Evolutionary conservation across 2,329 filamentous ascomycete species (phyloP), one percentile per base, ranked within the genome.

Genomic region (Colletotrichum chrysophilum): DNA sequence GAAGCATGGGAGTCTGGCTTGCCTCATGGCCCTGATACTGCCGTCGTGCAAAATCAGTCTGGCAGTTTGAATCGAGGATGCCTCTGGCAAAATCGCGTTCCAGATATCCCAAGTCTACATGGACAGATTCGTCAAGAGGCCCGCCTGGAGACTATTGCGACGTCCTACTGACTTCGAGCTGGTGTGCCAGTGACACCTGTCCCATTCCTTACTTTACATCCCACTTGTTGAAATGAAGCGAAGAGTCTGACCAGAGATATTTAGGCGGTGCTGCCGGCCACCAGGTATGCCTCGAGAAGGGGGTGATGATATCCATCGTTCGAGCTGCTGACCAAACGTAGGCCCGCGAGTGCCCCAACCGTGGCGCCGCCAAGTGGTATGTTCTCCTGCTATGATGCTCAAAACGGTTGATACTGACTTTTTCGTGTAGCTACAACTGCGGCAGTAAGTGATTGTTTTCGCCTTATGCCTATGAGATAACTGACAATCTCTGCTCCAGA

Each of bases 291-390:
- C 24, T n/a, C 28, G 16, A 26, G 43, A 75, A 48, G 43, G 5
- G 60, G 32, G 24, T 61, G 58, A 36, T 38, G 26, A 58, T 34
- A 18, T 32, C 38, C 24, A 61, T 16, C 55, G 7, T 71, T 34
- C 56, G 58, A 60, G 36, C n/a, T 76, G 79, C 79, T 81, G 75
- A 83, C 82, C 80, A 71, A 83, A 72, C 36, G 38, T 79, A 95
- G 94, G 94, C 94, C 82, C 94, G 94, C 82, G 94, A 96, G 83
- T 97, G 95, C 91, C 95, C 95, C 82, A 95, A 93, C 90, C 94
- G 94, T 88, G 94, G 94, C 81, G 93, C 93, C 81, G 92, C 94
- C 81, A 96, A 95, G 87, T 96, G 94, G 94, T 96, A 88, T 85
- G 92, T 86, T 70, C 52, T 24, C 43, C 55, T 38, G 24, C 38